Evolutionary conservation across 2,329 filamentous ascomycete genomes (phyloP), one percentile per base, ranked within the genome.

Genomic region (Sporothrix humicola): DNA sequence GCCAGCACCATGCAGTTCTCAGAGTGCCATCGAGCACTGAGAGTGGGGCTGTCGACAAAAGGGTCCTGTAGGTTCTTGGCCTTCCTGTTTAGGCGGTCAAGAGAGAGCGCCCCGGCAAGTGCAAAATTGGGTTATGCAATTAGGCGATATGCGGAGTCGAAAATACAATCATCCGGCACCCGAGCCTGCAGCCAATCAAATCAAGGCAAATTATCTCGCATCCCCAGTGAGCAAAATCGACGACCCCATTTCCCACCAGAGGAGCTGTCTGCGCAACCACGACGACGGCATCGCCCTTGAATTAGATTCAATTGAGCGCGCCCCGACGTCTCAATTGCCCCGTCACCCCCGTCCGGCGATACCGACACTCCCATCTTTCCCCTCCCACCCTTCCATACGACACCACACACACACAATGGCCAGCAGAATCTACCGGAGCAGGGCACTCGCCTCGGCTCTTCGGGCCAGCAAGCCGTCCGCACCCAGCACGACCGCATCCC

Each of bases 371-470:
- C 15, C 37, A 4, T 50, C 31, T 23, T 26, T 1, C 20, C n/a
- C 37, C 8, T 50, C 46, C 42, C 7, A 2, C 7, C 20, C 15
- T 17, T 42, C 26, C 85, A 84, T 83, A 81, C 81, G 79, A 77
- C 78, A 69, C 69, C 75, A 23, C 31, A 48, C 17, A 61, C 13
- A 71, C 63, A 71, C 80, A 81, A 91, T 91, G 89, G 88, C 89
- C 82, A 88, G 85, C 83, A 88, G 86, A 81, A 81, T 89, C 79
- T 86, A 85, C 79, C 85, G 87, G 81, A 86, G 84, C 82, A 85
- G 87, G 81, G 85, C 85, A 75, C 80, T 90, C 77, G 85, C 85
- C 79, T 85, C 87, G 80, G 85, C 86, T 83, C 81, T 90, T 77
- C 85, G 85, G 80, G 85, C 87, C n/a, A 81, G 82, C 68, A 87